Conservation (phyloP, 2,329 filamentous ascomycete genomes). For the Exophiala mesophila region DNA sequence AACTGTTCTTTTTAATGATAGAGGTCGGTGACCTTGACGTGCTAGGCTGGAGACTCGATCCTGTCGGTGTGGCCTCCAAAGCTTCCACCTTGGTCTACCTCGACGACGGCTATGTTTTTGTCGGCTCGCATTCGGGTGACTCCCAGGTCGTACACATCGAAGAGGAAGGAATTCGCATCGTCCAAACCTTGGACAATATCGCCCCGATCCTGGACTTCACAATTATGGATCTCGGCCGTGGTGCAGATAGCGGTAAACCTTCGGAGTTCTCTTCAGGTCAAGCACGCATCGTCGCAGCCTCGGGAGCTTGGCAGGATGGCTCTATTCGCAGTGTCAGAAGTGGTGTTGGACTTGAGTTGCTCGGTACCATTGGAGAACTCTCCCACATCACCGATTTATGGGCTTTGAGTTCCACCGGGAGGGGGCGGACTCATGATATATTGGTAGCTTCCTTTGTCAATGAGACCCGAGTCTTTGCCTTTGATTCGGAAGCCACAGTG, state of each 20-base stretch:
- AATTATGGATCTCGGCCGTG: slow-evolving; percentile 91
- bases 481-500: slow-evolving; percentile 68
- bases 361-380: slow-evolving; percentile 77
- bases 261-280: slow-evolving; percentile 95
- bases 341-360: slow-evolving; percentile 84
- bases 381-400: slow-evolving; percentile 69
- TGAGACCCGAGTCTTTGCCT: slow-evolving; percentile 78
- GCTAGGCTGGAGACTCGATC: slow-evolving; percentile 64
- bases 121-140: slow-evolving; percentile 90
- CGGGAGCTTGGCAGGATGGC: slow-evolving; percentile 83
- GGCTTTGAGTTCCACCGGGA: slow-evolving; percentile 54
- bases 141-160: slow-evolving; percentile 71
- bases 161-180: slow-evolving; percentile 57
- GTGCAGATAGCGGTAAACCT: slow-evolving; percentile 69
- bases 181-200: slow-evolving; percentile 78
- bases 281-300: slow-evolving; percentile 86
- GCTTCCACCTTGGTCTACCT: slow-evolving; percentile 77
- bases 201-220: slow-evolving; percentile 90
- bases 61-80: slow-evolving; percentile 65
- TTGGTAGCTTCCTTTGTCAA: slow-evolving; percentile 75
- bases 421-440: slow-evolving; percentile 55
- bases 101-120: slow-evolving; percentile 66
- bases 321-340: slow-evolving; percentile 85
- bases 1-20: slow-evolving; percentile 78
- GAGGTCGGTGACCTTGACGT: slow-evolving; percentile 60